Evolutionary conservation across 2,329 filamentous ascomycete genomes (phyloP).

Genomic region (Alternaria conjuncta): DNA sequence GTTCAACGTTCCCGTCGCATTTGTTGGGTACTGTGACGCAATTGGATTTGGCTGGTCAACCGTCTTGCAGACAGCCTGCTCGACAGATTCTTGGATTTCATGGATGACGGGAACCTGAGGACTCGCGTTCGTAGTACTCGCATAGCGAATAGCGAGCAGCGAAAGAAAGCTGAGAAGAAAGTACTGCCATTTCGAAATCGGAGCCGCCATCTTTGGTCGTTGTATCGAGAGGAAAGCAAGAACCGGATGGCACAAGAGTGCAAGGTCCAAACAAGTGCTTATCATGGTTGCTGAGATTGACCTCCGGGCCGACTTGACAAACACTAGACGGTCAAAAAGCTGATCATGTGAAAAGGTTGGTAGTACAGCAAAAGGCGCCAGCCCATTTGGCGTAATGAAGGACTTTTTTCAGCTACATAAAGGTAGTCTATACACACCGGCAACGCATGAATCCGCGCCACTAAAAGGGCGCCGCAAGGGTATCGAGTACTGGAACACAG

Average conservation of each 20-base stretch:
- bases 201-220: constrained; percentile 33
- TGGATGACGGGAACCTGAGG: background rate
- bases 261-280: constrained; percentile 38
- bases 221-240: constrained; percentile 37
- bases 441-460: constrained; percentile 35
- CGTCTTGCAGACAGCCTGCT: constrained; percentile 27
- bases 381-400: background rate
- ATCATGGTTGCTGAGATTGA: constrained; percentile 25
- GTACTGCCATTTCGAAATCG: constrained; percentile 32
- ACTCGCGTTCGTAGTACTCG: constrained; percentile 18
- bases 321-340: background rate
- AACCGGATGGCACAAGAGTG: constrained; percentile 40
- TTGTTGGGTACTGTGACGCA: constrained; percentile 54
- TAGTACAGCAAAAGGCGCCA: background rate
- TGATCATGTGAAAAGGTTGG: constrained; percentile 12
- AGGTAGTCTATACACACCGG: constrained; percentile 16
- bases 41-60: constrained; percentile 57
- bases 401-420: constrained; percentile 15
- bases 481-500: constrained; percentile 20
- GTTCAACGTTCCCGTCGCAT: constrained; percentile 62
- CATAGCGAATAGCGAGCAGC: constrained; percentile 35
- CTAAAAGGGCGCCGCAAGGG: constrained; percentile 14
- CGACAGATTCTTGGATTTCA: background rate
- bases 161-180: constrained; percentile 36
- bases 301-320: background rate